Conservation (phyloP, 2,329 filamentous ascomycete species). For the Alternaria sp. region DNA sequence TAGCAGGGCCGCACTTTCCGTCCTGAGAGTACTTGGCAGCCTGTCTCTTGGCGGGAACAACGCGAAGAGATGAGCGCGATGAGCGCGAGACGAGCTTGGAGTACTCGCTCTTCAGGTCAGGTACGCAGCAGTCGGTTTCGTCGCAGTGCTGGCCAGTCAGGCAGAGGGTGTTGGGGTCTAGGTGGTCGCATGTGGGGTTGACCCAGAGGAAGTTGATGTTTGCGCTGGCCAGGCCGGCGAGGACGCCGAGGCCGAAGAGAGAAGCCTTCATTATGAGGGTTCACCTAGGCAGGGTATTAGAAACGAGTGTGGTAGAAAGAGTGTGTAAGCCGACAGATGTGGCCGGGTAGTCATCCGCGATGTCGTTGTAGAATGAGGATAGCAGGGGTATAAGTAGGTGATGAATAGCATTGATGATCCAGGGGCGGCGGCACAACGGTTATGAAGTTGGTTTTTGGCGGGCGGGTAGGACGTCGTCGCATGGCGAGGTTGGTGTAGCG, state of each 20-base stretch:
- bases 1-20: conserved; percentile 49
- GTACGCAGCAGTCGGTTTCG: conserved; percentile 31
- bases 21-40: conserved; percentile 46
- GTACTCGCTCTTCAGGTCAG: conserved; percentile 30
- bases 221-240: conserved; percentile 49
- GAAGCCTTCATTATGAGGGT: conserved; percentile 37
- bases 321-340: conserved; percentile 20
- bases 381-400: background rate
- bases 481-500: conserved; percentile 4
- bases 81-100: conserved; percentile 30
- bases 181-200: conserved; percentile 51
- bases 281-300: conserved; percentile 8
- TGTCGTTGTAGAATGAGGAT: background rate
- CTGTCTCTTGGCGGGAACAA: conserved; percentile 36
- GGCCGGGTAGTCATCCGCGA: background rate
- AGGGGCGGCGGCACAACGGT: background rate
- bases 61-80: conserved; percentile 26
- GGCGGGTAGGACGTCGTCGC: conserved; percentile 4
- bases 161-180: conserved; percentile 34
- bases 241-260: conserved; percentile 35
- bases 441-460: conserved; percentile 1
- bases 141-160: conserved; percentile 49
- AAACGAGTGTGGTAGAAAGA: background rate
- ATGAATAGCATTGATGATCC: background rate
- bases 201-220: conserved; percentile 59